phyloP scores from a whole-genome alignment of 2,329 filamentous ascomycete genomes.

The Fusarium tanahbumbuense region DNA sequence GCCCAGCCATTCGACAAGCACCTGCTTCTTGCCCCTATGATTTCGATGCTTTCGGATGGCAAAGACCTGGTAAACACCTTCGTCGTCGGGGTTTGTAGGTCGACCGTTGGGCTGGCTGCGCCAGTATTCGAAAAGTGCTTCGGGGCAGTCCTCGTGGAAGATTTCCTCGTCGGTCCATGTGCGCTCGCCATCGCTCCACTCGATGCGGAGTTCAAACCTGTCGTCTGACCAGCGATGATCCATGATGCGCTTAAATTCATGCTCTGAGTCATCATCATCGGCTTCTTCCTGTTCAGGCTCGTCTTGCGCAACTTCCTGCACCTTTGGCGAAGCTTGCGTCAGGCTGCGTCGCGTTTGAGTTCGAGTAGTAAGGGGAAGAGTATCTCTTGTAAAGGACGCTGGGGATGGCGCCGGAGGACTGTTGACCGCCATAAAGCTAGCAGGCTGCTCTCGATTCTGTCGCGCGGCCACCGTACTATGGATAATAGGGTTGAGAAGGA shows the following conservation, averaged over 20 bases:
- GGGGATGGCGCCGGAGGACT: background rate
- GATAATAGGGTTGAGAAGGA: background rate
- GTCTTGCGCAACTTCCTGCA: background rate
- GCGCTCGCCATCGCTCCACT: conserved; percentile 47
- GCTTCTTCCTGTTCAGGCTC: background rate
- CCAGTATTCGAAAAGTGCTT: conserved; percentile 51
- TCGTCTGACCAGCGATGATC: conserved; percentile 48
- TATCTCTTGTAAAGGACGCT: background rate
- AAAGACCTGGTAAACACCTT: conserved; percentile 50
- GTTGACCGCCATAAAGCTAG: background rate
- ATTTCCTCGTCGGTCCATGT: conserved; percentile 53
- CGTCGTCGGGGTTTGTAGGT: conserved; percentile 48
- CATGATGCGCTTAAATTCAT: conserved; percentile 34
- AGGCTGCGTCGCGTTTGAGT: background rate
- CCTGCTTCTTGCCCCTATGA: conserved; percentile 41
- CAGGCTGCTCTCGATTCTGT: background rate
- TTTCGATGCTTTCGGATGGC: conserved; percentile 50
- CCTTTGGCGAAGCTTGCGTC: background rate
- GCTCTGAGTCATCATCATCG: background rate
- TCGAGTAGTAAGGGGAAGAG: background rate
- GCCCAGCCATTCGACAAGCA: conserved; percentile 54
- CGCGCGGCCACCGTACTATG: background rate
- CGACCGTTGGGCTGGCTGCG: conserved; percentile 44
- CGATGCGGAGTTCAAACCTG: conserved; percentile 48
- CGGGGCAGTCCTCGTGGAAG: conserved; percentile 50